Base-by-base conservation (phyloP, 2,329 filamentous ascomycete species). In the Verticillium longisporum region DNA sequence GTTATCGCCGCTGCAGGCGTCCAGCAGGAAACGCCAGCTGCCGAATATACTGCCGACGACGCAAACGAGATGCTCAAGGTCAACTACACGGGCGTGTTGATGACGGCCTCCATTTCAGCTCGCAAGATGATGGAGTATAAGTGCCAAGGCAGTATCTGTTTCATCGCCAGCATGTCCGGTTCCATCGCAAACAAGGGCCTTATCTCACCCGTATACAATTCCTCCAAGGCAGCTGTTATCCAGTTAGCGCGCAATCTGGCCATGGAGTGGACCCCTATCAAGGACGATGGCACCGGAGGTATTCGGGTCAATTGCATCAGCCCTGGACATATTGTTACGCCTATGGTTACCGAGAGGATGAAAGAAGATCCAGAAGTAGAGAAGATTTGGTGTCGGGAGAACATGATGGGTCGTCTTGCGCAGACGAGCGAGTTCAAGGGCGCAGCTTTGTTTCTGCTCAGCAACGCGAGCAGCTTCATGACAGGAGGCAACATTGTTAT, bases 261-360 rank as follows among this genome's bases (percentile, higher is more conserved):
- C 1, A 78, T 82, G 60, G 86, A 89, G 71, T 89, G 84, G 84
- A 85, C 83, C 41, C 75, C 78, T 18, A 68, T 73, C 31, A 63
- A 63, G 5, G 61, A 70, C 55, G 72, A 76, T 36, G 74, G 73
- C 14, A 70, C 67, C 1, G 77, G 87, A 62, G 83, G 83, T 4
- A 88, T 91, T 63, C 78, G 88, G 0, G 84, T 90, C 60, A 90
- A 69, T 54, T 68, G 65, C 38, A 65, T 69, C 37, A 68, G 66
- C 13, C 67, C 67, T 3, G 64, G 65, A 1, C 67, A 66, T 55
- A 66, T 89, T 62, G 75, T 87, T 5, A 89, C 86, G 2, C 83
- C 86, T 1, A 92, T 92, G 90, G 88, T 91, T 0, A 81, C 87
- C 68, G 82, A 84, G 67, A 80, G 90, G 56, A 90, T 92, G 66